A percentile compares a stretch with the other conserved stretches of the same genome.
Conservation (phyloP, 805 yeast species). For the Saccharomycopsis sp. region DNA sequence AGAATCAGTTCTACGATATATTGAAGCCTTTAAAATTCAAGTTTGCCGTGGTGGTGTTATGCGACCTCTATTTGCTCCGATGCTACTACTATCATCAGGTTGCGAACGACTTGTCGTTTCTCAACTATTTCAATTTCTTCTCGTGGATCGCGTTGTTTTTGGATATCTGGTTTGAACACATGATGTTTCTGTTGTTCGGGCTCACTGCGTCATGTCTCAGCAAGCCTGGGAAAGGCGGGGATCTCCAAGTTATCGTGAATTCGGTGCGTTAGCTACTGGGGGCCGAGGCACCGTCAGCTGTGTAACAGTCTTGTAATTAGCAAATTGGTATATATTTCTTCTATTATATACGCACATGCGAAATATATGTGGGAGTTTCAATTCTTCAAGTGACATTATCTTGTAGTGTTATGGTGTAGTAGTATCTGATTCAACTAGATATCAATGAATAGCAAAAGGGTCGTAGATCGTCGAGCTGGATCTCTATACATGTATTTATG, state of each 20-base stretch:
- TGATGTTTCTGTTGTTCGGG: background rate
- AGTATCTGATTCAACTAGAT: too few species aligned
- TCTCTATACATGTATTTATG: too few species aligned
- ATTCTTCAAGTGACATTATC: background rate
- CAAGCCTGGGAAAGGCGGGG: background rate
- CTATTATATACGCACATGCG: background rate
- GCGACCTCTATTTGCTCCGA: constrained; percentile 11
- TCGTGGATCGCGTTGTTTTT: constrained; percentile 17
- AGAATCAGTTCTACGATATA: background rate
- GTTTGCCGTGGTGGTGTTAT: constrained; percentile 7
- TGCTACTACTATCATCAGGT: constrained; percentile 19
- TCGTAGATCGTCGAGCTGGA: too few species aligned
- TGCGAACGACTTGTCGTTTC: constrained; percentile 19
- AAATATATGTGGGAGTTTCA: background rate
- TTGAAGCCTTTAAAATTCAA: constrained; percentile 3
- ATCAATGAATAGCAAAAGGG: too few species aligned
- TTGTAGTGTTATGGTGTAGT: background rate
- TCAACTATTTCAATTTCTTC: constrained; percentile 14
- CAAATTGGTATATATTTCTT: background rate
- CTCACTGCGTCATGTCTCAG: background rate
- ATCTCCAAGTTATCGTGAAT: background rate
- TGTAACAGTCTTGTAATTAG: background rate
- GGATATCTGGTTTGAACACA: constrained; percentile 11
- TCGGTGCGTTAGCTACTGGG: too few species aligned
- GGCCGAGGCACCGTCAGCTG: too few species aligned